These are phyloP conservation scores for Trifolium pratense DNA, from an alignment of 306 rosid species.

Conservation along the genomic window DNA sequence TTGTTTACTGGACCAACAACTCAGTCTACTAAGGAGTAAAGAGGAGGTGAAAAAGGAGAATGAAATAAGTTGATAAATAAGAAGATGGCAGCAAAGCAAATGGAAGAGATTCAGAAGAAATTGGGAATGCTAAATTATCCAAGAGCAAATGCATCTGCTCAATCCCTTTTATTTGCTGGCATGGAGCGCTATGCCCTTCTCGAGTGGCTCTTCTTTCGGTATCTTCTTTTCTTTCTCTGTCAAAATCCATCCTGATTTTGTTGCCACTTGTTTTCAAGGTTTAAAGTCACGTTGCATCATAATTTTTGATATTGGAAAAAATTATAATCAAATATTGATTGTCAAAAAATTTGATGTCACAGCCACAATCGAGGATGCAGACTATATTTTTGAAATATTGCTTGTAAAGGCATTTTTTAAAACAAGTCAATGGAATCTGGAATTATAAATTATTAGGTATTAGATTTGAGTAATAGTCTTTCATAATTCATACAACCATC, in stretches of 20 bases:
- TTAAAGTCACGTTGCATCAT: neutral
- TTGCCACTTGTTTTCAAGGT: neutral
- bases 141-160: slow-evolving; percentile 90
- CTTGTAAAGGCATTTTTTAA: neutral
- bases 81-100: slow-evolving; percentile 88
- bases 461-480: neutral
- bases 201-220: slow-evolving; percentile 99
- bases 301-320: neutral
- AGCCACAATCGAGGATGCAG: neutral
- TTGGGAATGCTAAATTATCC: slow-evolving; percentile 73
- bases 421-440: neutral
- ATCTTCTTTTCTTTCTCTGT: neutral
- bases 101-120: slow-evolving; percentile 92
- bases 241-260: slow-evolving; percentile 1
- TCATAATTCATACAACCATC: neutral
- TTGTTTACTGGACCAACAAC: neutral
- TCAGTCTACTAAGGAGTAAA: neutral
- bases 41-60: neutral
- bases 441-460: neutral
- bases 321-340: neutral
- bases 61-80: slow-evolving; percentile 25
- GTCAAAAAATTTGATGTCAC: neutral
- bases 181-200: slow-evolving; percentile 96
- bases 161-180: slow-evolving; percentile 93
- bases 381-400: neutral